Percentiles rank a stretch among this genome's conserved stretches.
Evolutionary conservation across 176 grass and related monocot genomes (phyloP).

Genomic region (Thalia dealbata): DNA sequence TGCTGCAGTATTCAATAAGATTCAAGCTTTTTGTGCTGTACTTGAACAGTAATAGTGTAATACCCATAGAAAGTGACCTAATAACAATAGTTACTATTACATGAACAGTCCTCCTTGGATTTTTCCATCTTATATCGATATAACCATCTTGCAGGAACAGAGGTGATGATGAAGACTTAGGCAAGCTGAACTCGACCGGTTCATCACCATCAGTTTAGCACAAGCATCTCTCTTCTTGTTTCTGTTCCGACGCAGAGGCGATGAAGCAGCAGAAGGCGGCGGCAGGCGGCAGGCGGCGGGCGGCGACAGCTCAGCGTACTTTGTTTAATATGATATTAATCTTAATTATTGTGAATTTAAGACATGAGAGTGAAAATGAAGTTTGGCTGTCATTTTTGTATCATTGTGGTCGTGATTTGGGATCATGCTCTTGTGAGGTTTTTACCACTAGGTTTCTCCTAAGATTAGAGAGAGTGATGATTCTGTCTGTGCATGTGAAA

Average conservation of each 20-base stretch:
- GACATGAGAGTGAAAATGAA: neutral
- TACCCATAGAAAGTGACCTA: neutral
- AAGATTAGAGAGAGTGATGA: neutral
- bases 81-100: too few species aligned
- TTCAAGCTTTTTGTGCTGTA: neutral
- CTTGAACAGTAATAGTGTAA: neutral
- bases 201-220: neutral
- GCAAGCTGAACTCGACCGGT: neutral
- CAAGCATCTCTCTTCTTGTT: constrained; percentile 1
- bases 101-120: too few species aligned
- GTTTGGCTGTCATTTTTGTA: neutral
- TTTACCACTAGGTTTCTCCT: neutral
- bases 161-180: neutral
- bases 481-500: neutral
- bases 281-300: too few species aligned
- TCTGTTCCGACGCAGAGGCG: neutral
- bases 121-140: too few species aligned
- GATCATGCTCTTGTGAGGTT: neutral
- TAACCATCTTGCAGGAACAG: neutral
- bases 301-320: neutral
- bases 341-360: neutral
- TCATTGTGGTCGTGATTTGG: neutral
- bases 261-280: neutral
- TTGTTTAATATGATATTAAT: neutral
- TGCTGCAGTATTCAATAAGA: neutral